phyloP scores from a whole-genome alignment of 208 protist genomes.

The Tetramitus jugosus region DNA sequence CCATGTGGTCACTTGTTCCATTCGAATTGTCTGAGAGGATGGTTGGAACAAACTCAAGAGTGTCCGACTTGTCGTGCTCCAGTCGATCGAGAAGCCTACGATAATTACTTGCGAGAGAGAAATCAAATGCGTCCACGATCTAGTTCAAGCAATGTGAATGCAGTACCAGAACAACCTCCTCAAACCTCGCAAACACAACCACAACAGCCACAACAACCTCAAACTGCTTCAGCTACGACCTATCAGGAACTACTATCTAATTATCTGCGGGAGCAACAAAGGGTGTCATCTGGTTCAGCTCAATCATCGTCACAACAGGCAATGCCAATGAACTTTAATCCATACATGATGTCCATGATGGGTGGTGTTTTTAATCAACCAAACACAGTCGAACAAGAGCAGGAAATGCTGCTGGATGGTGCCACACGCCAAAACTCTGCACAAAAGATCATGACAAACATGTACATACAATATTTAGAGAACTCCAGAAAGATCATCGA shows the following conservation, averaged over 20 bases:
- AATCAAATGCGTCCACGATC: not conserved
- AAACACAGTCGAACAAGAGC: not conserved
- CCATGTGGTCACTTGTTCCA: slow-evolving; percentile 71
- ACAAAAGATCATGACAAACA: slow-evolving; percentile 2
- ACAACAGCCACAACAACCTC: not conserved
- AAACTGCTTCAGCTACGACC: not conserved
- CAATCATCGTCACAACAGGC: not conserved
- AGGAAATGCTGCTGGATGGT: not conserved
- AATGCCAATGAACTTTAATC: too few species aligned
- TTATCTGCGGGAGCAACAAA: not conserved
- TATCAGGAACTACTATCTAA: not conserved
- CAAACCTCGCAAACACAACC: not conserved
- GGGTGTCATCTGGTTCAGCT: not conserved
- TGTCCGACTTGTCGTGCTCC: slow-evolving; percentile 54
- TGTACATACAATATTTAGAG: slow-evolving; percentile 16
- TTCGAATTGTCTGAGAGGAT: slow-evolving; percentile 56
- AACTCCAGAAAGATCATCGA: not conserved
- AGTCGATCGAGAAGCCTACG: not conserved
- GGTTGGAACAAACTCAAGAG: slow-evolving; percentile 47
- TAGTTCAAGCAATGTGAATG: not conserved
- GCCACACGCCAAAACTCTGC: not conserved
- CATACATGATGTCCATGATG: too few species aligned
- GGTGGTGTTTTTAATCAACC: not conserved
- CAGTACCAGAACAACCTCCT: not conserved
- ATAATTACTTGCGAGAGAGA: not conserved